Evolutionary conservation across 345 rosid species (phyloP).

Genomic region (Salix koriyanagi): DNA sequence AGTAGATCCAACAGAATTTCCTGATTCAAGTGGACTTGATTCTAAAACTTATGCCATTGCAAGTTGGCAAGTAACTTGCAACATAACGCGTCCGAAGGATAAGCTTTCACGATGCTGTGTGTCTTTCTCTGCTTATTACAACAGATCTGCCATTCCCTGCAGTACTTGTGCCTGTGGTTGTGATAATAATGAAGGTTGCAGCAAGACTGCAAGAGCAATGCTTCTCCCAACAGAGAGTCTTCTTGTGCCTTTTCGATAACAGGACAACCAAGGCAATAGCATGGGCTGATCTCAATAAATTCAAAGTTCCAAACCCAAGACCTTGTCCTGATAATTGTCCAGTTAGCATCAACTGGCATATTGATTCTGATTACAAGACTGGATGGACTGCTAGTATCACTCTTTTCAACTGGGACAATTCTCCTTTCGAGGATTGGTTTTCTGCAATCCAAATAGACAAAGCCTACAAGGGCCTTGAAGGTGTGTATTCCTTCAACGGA

Average conservation of each 20-base stretch:
- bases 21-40: conserved; percentile 63
- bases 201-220: conserved; percentile 45
- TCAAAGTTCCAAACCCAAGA: conserved; percentile 44
- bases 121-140: conserved; percentile 91
- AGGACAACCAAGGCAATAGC: conserved; percentile 66
- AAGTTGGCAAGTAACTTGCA: conserved; percentile 80
- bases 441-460: conserved; percentile 57
- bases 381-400: conserved; percentile 91
- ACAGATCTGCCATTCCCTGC: conserved; percentile 73
- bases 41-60: conserved; percentile 47
- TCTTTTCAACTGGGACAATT: conserved; percentile 70
- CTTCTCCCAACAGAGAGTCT: conserved; percentile 75
- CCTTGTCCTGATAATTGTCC: conserved; percentile 98
- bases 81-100: conserved; percentile 62
- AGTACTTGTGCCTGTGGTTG: conserved; percentile 94
- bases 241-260: conserved; percentile 69
- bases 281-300: conserved; percentile 60
- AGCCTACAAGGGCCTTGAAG: conserved; percentile 59
- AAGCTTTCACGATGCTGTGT: conserved; percentile 70
- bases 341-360: conserved; percentile 88
- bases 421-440: conserved; percentile 68
- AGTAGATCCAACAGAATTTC: conserved; percentile 67
- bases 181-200: conserved; percentile 30
- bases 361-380: conserved; percentile 53
- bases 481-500: conserved; percentile 78